phyloP scores from a whole-genome alignment of 345 rosid species.

The thale cress (Arabidopsis thaliana) region DNA sequence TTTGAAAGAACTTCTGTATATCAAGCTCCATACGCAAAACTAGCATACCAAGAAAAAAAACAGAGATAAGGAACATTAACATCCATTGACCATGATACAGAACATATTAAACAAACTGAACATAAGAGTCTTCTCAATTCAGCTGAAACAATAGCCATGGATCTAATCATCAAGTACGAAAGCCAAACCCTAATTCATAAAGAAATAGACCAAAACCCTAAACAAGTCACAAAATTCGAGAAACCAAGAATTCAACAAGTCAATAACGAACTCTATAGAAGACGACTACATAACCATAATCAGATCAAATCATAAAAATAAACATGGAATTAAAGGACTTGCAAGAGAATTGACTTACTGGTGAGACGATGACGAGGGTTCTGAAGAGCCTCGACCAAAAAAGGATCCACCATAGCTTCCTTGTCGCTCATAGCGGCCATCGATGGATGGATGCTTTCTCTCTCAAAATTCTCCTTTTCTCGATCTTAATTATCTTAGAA shows the following conservation, averaged over 20 bases:
- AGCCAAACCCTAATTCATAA: conserved; percentile 17
- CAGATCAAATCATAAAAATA: not conserved
- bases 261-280: conserved; percentile 22
- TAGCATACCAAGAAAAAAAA: conserved; percentile 30
- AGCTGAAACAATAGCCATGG: conserved; percentile 17
- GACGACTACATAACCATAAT: conserved; percentile 3
- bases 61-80: not conserved
- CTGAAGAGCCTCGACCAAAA: conserved; percentile 89
- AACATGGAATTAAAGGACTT: conserved; percentile 6
- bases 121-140: not conserved
- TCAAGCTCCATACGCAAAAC: conserved; percentile 97
- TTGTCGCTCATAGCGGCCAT: conserved; percentile 47
- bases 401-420: conserved; percentile 85
- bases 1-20: conserved; percentile 83
- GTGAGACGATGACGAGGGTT: conserved; percentile 96
- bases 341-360: conserved; percentile 49
- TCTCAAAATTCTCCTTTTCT: not conserved
- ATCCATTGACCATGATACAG: not conserved
- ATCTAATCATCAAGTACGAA: conserved; percentile 24
- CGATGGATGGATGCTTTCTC: not conserved
- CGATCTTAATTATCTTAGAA: conserved; percentile 1
- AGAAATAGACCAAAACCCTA: conserved; percentile 30
- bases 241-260: conserved; percentile 13
- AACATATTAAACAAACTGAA: not conserved
- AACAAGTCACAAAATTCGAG: not conserved